Percentiles rank a stretch among this genome's conserved stretches.
Evolutionary conservation across 164 flowering plant species (phyloP).

Genomic region (Nymphaea colorata): DNA sequence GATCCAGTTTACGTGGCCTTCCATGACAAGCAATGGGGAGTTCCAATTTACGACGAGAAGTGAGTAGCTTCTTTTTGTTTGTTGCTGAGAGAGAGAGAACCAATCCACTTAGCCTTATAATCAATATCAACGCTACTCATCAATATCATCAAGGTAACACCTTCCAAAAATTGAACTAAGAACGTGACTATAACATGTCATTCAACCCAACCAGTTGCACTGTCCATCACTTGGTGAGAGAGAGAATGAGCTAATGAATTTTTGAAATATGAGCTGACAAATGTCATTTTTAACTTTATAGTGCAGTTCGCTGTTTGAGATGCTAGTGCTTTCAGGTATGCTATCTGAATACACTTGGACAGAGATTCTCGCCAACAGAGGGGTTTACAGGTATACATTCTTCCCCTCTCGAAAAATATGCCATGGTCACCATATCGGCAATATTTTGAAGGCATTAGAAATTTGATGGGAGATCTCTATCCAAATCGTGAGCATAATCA

Average conservation of each 20-base stretch:
- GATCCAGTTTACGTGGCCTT: constrained; percentile 60
- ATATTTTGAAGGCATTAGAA: not conserved
- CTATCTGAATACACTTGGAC: constrained; percentile 84
- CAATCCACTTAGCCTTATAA: not conserved
- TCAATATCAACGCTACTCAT: not conserved
- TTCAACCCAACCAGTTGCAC: too few species aligned
- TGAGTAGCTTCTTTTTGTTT: constrained; percentile 12
- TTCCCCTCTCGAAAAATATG: not conserved
- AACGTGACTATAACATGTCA: too few species aligned
- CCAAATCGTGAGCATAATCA: not conserved
- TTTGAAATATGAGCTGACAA: too few species aligned
- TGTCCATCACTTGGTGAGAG: too few species aligned
- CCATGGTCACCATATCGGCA: too few species aligned
- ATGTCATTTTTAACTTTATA: not conserved
- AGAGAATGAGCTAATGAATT: too few species aligned
- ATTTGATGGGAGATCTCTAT: not conserved
- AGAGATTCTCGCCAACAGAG: constrained; percentile 58
- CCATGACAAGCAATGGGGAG: constrained; percentile 89
- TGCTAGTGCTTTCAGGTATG: constrained; percentile 78
- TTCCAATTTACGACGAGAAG: constrained; percentile 82
- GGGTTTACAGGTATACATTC: constrained; percentile 36
- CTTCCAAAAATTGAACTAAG: too few species aligned
- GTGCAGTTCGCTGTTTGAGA: constrained; percentile 68
- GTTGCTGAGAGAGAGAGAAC: not conserved
- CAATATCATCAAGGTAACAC: not conserved